Evolutionary conservation across 2,329 filamentous ascomycete species (phyloP), one percentile per base, ranked within the genome.

Genomic region (Leptographium radiaticola): DNA sequence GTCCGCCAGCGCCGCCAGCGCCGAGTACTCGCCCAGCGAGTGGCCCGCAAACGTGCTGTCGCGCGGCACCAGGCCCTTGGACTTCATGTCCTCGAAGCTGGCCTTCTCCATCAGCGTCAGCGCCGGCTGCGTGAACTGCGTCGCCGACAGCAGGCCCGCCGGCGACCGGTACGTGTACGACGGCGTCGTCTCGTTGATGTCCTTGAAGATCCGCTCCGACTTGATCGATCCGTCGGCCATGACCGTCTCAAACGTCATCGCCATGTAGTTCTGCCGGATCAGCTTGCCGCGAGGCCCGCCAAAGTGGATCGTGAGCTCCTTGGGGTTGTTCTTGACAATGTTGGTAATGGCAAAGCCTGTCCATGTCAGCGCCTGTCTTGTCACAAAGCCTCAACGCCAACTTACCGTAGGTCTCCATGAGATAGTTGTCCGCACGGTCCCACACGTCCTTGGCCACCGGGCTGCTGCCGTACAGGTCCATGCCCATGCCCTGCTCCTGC

Each of bases 221-320:
- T 96, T 97, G 74, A 95, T 89, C 39, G 81, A 81, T 31, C 93
- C 93, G 68, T 98, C 93, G 2, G 87, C 75, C 56, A 86, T 86
- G 52, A 98, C 89, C n/a, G 91, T 94, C 75, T 98, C 93, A 70
- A 97, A 98, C 49, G 91, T 97, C 93, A 98, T 98, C 56, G 91
- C 84, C 86, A 97, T 97, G 76, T 98, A 98, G 72, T 98, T 98
- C 66, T 95, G 86, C 59, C 93, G 89, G 62, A 98, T 98, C 51
- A 89, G 89, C 74, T 97, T 98, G 66, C 93, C 93, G 56, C 89
- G 87, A 58, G 93, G 89, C 49, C 93, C 93, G 73, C 94, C 93
- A 66, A 98, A 98, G 75, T 98, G 87, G 60, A 98, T 88, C 6
- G 94, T 98, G 53, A 98, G 83, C 73, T 97, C 93, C 77, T 96